Percentiles rank a stretch among this genome's conserved stretches.
phyloP scores from a whole-genome alignment of 108 stramenopile genomes.

The Parietichytrium sp. region DNA sequence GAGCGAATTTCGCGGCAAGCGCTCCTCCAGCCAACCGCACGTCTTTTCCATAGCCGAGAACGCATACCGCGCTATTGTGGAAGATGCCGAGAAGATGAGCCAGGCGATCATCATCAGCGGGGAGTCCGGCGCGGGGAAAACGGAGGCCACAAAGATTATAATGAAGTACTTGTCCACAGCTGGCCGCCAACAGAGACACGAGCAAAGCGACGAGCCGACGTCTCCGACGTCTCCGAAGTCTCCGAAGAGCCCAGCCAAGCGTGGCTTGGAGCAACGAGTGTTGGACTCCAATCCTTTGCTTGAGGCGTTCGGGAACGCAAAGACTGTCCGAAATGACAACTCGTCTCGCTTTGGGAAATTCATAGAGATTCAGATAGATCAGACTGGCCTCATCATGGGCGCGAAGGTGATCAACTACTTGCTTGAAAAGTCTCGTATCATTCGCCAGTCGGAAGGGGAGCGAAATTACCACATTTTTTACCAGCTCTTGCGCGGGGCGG shows the following conservation, averaged over 20 bases:
- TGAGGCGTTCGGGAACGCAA: slow-evolving; percentile 50
- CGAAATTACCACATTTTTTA: slow-evolving; percentile 90
- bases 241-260: not conserved
- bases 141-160: slow-evolving; percentile 50
- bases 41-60: slow-evolving; percentile 76
- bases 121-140: slow-evolving; percentile 50
- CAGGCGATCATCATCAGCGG: slow-evolving; percentile 45
- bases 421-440: slow-evolving; percentile 65
- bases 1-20: slow-evolving; percentile 36
- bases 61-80: slow-evolving; percentile 72
- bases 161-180: slow-evolving; percentile 42
- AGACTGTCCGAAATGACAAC: slow-evolving; percentile 42
- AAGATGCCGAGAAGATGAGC: not conserved
- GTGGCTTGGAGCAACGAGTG: slow-evolving; percentile 43
- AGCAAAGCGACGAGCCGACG: not conserved
- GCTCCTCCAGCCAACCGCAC: slow-evolving; percentile 59
- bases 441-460: slow-evolving; percentile 64
- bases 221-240: not conserved
- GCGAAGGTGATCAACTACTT: slow-evolving; percentile 55
- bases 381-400: slow-evolving; percentile 35
- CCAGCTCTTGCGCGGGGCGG: slow-evolving; percentile 70
- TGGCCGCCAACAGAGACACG: not conserved
- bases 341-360: slow-evolving; percentile 65
- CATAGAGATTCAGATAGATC: slow-evolving; percentile 57
- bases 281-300: slow-evolving; percentile 46